Evolutionary conservation across 176 grass and related monocot species (phyloP).

Genomic region (Elymus sibiricus): DNA sequence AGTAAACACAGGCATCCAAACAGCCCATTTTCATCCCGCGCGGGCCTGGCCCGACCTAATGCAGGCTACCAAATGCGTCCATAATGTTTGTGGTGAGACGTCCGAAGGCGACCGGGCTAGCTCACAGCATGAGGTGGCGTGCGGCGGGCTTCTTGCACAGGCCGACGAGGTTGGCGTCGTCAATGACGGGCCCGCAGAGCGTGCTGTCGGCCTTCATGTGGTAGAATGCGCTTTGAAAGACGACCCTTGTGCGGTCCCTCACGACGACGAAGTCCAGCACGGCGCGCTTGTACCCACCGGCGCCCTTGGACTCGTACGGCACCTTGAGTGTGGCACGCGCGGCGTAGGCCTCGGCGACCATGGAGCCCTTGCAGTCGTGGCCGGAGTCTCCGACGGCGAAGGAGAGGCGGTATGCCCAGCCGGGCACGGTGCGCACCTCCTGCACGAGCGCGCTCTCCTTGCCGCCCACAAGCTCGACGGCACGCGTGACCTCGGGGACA

Average conservation of each 20-base stretch:
- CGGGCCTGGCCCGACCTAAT: no score
- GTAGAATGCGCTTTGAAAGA: conserved; percentile 82
- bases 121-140: conserved; percentile 24
- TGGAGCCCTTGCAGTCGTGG: conserved; percentile 61
- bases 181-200: conserved; percentile 74
- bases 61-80: no score
- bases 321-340: conserved; percentile 45
- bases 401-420: conserved; percentile 57
- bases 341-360: conserved; percentile 81
- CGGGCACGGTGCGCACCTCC: conserved; percentile 27
- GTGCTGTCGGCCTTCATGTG: conserved; percentile 81
- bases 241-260: conserved; percentile 43
- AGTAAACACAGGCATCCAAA: no score
- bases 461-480: conserved; percentile 82
- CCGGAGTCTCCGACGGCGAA: conserved; percentile 70
- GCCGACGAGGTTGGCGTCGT: conserved; percentile 55
- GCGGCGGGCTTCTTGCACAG: conserved; percentile 36
- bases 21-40: no score
- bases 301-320: conserved; percentile 67
- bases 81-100: neutral
- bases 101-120: neutral
- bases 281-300: conserved; percentile 67
- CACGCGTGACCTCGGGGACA: conserved; percentile 70
- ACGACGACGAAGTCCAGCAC: conserved; percentile 63
- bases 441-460: conserved; percentile 81